Evolutionary conservation across 305 asterid genomes (phyloP).

Genomic region (Fraxinus albicans): DNA sequence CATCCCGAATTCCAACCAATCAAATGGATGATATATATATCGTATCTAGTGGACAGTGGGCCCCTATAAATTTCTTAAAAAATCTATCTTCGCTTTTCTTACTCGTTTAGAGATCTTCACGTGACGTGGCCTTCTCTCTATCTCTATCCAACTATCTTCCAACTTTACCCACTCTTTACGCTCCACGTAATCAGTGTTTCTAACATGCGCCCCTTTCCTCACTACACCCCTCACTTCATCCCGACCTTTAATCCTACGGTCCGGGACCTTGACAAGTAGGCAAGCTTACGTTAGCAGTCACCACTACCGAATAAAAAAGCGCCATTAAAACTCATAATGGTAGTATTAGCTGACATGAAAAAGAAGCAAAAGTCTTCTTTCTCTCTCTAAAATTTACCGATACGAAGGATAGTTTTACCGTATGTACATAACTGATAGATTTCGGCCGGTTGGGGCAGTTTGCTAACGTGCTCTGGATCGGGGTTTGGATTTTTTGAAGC

Average conservation of each 20-base stretch:
- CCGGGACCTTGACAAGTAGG: background rate
- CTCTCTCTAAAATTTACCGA: background rate
- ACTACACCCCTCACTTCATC: background rate
- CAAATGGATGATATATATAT: background rate
- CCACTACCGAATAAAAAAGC: background rate
- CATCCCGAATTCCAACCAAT: background rate
- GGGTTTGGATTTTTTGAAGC: background rate
- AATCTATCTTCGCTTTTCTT: background rate
- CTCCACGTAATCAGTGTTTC: background rate
- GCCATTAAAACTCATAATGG: background rate
- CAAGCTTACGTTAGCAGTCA: background rate
- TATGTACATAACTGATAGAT: background rate
- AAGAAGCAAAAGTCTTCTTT: background rate
- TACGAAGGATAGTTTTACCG: background rate
- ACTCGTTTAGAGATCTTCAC: background rate
- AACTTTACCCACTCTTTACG: background rate
- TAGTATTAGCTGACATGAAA: background rate
- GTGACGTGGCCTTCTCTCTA: constrained; percentile 39
- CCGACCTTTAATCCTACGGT: background rate
- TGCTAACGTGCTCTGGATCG: background rate
- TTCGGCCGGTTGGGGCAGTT: background rate
- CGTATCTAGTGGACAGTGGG: background rate
- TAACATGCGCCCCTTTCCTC: background rate
- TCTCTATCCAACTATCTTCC: constrained; percentile 11
- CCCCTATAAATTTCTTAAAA: background rate